Evolutionary conservation across 768 basidiomycete genomes (phyloP), one percentile per base, ranked within the genome.

Genomic region (Rhodotorula paludigena): DNA sequence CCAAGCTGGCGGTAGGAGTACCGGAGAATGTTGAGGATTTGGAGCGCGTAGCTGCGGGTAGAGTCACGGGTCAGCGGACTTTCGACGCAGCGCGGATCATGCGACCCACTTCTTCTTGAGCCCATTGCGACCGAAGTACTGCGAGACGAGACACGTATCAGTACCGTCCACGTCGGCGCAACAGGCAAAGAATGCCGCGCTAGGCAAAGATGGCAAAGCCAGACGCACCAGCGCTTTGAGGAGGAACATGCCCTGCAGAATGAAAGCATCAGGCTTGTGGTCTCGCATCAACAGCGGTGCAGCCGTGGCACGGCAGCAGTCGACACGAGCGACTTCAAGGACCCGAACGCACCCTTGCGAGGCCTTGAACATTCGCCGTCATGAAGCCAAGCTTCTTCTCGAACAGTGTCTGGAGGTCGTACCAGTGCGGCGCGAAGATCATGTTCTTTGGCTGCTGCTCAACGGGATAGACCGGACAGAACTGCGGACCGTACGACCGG

Each of bases 321-420:
- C 30, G 25, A 18, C 14, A 25, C 9, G 8, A 42, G 28, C 25
- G 21, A 45, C 7, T 39, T 1, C 36, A 15, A 48, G 32, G 20
- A 16, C 9, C 1, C 10, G 7, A 3, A 42, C 84, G 48, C 75
- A 93, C 92, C 78, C 89, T 81, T 0, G 94, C 88, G 21, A 97
- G 79, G 1, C 89, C 92, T 80, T 97, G 94, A 0, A 98, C 92
- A 76, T 98, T 94, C 49, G 91, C 89, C 0, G 86, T 86, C 78
- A 97, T 89, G 74, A 89, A 84, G 0, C 89, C 86, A 69, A 90
- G 90, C 5, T 84, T 42, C 77, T 96, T 96, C 33, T 80, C 78
- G 79, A 97, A 98, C 12, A 99, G 81, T 12, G 86, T 85, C 62
- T 92, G 87, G 12, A 99, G 83, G 76, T 98, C 94, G 72, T 99